These are phyloP conservation scores for Phoma herbarum DNA, from an alignment of 2,329 filamentous ascomycete species.

Conservation along the genomic window DNA sequence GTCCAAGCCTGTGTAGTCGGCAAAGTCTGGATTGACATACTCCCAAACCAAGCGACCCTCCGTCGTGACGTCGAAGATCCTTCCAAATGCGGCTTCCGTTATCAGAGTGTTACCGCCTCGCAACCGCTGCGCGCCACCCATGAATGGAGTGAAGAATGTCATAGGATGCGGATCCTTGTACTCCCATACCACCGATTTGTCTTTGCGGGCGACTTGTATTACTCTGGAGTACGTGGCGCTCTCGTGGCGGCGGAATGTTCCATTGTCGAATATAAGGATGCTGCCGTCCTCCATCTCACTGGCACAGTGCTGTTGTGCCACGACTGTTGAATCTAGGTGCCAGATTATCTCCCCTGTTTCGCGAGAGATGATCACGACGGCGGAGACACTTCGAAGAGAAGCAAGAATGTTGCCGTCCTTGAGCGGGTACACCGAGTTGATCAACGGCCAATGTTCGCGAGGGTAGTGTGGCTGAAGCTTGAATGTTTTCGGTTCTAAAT, in stretches of 20 bases:
- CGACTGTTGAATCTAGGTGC: background rate
- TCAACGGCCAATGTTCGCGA: background rate
- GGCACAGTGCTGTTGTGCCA: background rate
- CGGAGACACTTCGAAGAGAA: background rate
- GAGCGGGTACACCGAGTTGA: background rate
- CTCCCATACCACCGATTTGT: background rate
- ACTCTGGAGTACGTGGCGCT: background rate
- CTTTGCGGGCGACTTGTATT: background rate
- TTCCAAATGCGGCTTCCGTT: background rate
- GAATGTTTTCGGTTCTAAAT: background rate
- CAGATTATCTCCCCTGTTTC: background rate
- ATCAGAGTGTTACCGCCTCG: background rate
- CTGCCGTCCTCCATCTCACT: background rate
- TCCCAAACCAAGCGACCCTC: conserved; percentile 57
- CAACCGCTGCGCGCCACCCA: background rate
- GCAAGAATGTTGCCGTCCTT: background rate
- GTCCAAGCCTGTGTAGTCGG: conserved; percentile 47
- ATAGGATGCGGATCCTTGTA: background rate
- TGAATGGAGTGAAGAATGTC: background rate
- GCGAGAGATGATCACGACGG: background rate
- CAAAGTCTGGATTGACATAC: conserved; percentile 55
- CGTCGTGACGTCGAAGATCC: background rate
- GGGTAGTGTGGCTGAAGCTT: background rate
- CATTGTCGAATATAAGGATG: background rate
- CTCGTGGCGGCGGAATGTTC: background rate